phyloP scores from a whole-genome alignment of 2,329 filamentous ascomycete species.

The Apiospora koreana region DNA sequence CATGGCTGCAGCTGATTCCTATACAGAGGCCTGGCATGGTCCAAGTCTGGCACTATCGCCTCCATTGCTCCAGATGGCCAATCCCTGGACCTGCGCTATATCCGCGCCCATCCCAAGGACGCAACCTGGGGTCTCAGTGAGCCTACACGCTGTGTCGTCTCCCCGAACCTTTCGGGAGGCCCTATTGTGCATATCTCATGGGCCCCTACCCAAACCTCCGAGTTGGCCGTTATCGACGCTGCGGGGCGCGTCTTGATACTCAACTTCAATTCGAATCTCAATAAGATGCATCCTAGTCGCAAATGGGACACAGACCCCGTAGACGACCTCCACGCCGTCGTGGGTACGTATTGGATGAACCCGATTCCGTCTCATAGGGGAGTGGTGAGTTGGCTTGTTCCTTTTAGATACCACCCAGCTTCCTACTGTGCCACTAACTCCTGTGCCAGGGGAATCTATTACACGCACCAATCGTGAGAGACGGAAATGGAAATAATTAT shows the following conservation, averaged over 20 bases:
- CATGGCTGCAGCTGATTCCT: constrained; percentile 20
- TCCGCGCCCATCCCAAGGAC: constrained; percentile 68
- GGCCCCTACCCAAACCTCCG: constrained; percentile 70
- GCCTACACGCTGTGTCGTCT: constrained; percentile 62
- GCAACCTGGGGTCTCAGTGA: constrained; percentile 77
- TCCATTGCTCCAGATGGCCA: constrained; percentile 74
- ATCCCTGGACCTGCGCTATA: constrained; percentile 70
- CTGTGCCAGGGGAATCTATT: constrained; percentile 44
- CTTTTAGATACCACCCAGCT: constrained; percentile 30
- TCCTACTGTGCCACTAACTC: constrained; percentile 14
- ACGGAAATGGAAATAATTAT: constrained; percentile 60
- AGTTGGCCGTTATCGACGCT: constrained; percentile 81
- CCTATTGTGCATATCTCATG: constrained; percentile 80
- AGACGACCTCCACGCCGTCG: constrained; percentile 75
- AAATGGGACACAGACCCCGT: constrained; percentile 67
- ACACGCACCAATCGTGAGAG: constrained; percentile 65
- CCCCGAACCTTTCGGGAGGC: constrained; percentile 63
- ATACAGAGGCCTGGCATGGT: constrained; percentile 75
- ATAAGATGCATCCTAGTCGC: constrained; percentile 65
- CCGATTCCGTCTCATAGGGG: constrained; percentile 48
- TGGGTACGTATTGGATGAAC: constrained; percentile 86
- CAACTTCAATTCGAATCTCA: constrained; percentile 70
- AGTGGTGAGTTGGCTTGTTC: constrained; percentile 10
- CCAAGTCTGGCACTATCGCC: constrained; percentile 82
- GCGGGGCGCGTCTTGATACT: constrained; percentile 77